phyloP scores from a whole-genome alignment of 164 flowering plant genomes.

The Brasenia schreberi region DNA sequence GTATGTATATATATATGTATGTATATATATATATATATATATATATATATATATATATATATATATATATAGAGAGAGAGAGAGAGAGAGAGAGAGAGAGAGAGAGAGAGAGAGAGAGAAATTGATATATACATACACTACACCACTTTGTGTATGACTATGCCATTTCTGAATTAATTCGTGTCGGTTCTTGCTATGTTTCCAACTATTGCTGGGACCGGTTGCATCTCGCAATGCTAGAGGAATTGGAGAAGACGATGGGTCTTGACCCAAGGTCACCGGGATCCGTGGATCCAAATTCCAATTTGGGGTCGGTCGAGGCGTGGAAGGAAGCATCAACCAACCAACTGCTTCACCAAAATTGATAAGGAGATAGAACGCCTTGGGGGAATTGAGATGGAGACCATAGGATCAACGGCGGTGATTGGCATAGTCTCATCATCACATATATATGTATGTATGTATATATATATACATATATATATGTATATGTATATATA shows the following conservation, averaged over 20 bases:
- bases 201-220: conserved; percentile 63
- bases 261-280: conserved; percentile 13
- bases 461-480: no score
- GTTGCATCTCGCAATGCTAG: conserved; percentile 49
- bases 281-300: conserved; percentile 15
- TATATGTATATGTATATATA: no score
- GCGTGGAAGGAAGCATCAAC: conserved; percentile 34
- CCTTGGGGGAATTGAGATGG: conserved; percentile 56
- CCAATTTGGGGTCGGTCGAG: conserved; percentile 56
- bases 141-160: neutral
- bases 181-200: conserved; percentile 26
- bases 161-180: neutral
- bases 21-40: no score
- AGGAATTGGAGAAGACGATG: conserved; percentile 29
- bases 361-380: conserved; percentile 31
- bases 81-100: no score
- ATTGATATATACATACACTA: no score
- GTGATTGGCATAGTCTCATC: conserved; percentile 61
- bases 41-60: no score
- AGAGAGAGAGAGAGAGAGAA: no score
- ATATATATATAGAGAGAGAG: no score
- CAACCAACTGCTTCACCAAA: conserved; percentile 35
- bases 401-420: conserved; percentile 86
- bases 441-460: conserved; percentile 46
- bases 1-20: no score